Conservation (phyloP, 2,329 filamentous ascomycete species). For the Colletotrichum abscissum region DNA sequence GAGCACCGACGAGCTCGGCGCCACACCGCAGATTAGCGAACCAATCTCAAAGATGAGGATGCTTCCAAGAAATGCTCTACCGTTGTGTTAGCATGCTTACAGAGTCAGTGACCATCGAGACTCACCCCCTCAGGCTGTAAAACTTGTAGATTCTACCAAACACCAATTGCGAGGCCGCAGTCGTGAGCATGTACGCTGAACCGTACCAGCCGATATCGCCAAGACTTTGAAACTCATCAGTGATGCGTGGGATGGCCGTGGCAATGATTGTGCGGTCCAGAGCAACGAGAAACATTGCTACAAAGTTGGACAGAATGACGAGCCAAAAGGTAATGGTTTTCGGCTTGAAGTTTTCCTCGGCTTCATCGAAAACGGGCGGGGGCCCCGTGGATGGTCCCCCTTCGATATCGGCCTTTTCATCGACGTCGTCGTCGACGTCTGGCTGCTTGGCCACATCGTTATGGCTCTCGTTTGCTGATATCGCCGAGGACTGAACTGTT, state of each 20-base stretch:
- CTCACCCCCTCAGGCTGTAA: constrained; percentile 59
- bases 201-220: constrained; percentile 75
- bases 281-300: constrained; percentile 68
- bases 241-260: constrained; percentile 65
- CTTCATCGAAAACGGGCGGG: constrained; percentile 22
- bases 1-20: constrained; percentile 63
- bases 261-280: constrained; percentile 67
- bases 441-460: constrained; percentile 17
- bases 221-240: constrained; percentile 67
- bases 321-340: constrained; percentile 67
- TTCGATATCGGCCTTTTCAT: constrained; percentile 27
- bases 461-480: constrained; percentile 22
- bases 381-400: not conserved
- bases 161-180: constrained; percentile 62
- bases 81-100: not conserved
- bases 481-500: constrained; percentile 4
- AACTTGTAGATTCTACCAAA: constrained; percentile 63
- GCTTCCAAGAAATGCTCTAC: constrained; percentile 56
- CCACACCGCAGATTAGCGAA: constrained; percentile 65
- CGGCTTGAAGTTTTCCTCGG: constrained; percentile 59
- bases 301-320: constrained; percentile 63
- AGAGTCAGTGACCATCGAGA: not conserved
- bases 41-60: constrained; percentile 66
- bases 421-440: constrained; percentile 23
- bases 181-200: constrained; percentile 70